A percentile compares a stretch with the other conserved stretches of the same genome.
phyloP scores from a whole-genome alignment of 139 green algal species.

The Eudorina sp. region DNA sequence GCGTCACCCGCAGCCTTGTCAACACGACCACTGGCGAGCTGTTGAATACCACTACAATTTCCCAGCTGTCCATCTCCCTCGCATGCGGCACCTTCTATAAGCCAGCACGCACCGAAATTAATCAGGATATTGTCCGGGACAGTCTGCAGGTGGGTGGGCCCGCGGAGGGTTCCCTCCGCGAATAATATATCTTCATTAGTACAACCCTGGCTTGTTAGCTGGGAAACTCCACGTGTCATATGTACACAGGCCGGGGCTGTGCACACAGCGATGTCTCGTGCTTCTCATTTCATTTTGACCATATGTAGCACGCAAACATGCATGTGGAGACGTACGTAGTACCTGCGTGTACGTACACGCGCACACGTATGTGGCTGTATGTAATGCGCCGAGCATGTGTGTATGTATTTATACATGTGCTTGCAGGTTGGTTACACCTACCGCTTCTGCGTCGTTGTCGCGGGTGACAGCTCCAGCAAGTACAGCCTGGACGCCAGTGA shows the following conservation, averaged over 20 bases:
- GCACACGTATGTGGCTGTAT: no score
- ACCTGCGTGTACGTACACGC: no score
- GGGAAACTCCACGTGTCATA: no score
- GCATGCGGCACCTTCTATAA: neutral
- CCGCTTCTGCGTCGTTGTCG: neutral
- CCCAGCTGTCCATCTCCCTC: neutral
- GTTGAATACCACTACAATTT: neutral
- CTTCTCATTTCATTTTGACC: no score
- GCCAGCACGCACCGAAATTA: neutral
- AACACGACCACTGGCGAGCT: neutral
- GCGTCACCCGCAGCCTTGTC: neutral
- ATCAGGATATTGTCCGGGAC: conserved; percentile 6
- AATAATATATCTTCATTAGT: no score
- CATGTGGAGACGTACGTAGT: no score
- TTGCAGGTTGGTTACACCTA: neutral
- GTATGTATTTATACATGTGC: neutral
- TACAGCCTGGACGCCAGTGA: neutral
- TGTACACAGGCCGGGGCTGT: no score
- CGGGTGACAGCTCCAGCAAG: no score
- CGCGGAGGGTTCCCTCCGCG: neutral
- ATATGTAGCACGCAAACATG: no score
- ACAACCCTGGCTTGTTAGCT: no score
- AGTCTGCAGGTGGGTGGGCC: neutral
- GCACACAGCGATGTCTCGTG: no score
- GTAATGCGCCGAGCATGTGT: neutral